Conservation (phyloP, 2,329 filamentous ascomycete genomes). For the Apiospora arundinis region DNA sequence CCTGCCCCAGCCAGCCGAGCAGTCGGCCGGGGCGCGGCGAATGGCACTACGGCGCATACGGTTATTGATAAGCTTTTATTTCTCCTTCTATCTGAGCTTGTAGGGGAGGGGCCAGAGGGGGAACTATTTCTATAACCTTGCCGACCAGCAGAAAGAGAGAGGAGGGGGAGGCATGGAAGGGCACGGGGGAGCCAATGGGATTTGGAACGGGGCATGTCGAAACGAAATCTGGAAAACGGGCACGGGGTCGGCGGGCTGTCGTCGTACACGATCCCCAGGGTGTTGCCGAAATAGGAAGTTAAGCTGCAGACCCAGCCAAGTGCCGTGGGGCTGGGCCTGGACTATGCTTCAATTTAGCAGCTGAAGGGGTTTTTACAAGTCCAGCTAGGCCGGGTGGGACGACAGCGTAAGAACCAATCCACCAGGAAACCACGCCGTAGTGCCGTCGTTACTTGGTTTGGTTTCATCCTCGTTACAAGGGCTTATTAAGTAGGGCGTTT, state of each 20-base stretch:
- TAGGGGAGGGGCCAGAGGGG: too few relatives aligned
- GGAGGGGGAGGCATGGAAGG: background rate
- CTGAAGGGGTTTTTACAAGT: conserved; percentile 13
- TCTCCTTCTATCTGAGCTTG: background rate
- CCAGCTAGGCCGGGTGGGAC: background rate
- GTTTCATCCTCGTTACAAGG: conserved; percentile 14
- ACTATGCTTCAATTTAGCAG: background rate
- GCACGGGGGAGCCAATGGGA: background rate
- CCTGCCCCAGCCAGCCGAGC: background rate
- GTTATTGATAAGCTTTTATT: background rate
- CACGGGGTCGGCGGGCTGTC: background rate
- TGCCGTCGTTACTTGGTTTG: background rate
- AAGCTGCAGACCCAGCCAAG: conserved; percentile 24
- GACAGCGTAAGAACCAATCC: background rate
- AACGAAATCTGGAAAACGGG: background rate
- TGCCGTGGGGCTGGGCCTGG: conserved; percentile 10
- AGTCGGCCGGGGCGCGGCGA: background rate
- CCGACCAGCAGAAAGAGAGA: background rate
- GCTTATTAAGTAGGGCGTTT: background rate
- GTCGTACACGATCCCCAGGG: background rate
- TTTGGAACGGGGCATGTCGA: background rate
- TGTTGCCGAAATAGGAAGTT: conserved; percentile 22
- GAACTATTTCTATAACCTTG: background rate
- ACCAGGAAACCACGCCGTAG: background rate
- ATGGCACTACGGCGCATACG: background rate